Evolutionary conservation across 176 grass and related monocot genomes (phyloP).

Genomic region (Bolboschoenus planiculmis): DNA sequence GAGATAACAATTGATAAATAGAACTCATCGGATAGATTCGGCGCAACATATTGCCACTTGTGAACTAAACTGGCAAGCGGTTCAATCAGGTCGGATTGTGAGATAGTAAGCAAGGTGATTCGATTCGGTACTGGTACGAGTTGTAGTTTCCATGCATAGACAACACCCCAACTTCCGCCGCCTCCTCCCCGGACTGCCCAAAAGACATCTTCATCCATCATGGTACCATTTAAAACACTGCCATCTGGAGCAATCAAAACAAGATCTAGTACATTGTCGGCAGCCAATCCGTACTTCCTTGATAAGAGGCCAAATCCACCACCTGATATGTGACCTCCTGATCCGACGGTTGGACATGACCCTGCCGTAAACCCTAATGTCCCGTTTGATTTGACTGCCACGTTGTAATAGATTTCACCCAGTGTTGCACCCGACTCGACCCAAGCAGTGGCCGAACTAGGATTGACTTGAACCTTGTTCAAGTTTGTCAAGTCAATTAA

Average conservation of each 20-base stretch:
- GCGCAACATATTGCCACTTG: constrained; percentile 42
- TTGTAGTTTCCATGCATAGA: constrained; percentile 68
- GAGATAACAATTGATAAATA: constrained; percentile 25
- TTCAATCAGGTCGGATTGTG: constrained; percentile 1
- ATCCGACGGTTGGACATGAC: constrained; percentile 42
- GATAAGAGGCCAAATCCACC: constrained; percentile 55
- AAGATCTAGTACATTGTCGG: constrained; percentile 59
- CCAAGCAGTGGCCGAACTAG: constrained; percentile 23
- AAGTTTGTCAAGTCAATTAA: constrained; percentile 47
- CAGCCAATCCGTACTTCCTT: constrained; percentile 37
- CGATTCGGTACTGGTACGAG: constrained; percentile 35
- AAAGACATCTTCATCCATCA: constrained; percentile 55
- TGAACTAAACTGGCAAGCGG: constrained; percentile 13
- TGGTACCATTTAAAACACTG: neutral
- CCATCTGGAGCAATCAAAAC: constrained; percentile 28
- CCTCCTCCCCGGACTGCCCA: constrained; percentile 70
- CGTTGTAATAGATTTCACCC: constrained; percentile 47
- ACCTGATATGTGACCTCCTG: constrained; percentile 35
- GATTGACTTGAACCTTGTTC: constrained; percentile 35
- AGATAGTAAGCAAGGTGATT: constrained; percentile 23
- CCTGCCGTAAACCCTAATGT: constrained; percentile 43
- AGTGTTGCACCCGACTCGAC: constrained; percentile 51
- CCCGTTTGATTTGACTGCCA: constrained; percentile 3
- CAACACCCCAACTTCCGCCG: constrained; percentile 60
- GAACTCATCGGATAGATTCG: constrained; percentile 43